phyloP scores from a whole-genome alignment of 2,329 filamentous ascomycete genomes.

The Byssoonygena ceratinophila region DNA sequence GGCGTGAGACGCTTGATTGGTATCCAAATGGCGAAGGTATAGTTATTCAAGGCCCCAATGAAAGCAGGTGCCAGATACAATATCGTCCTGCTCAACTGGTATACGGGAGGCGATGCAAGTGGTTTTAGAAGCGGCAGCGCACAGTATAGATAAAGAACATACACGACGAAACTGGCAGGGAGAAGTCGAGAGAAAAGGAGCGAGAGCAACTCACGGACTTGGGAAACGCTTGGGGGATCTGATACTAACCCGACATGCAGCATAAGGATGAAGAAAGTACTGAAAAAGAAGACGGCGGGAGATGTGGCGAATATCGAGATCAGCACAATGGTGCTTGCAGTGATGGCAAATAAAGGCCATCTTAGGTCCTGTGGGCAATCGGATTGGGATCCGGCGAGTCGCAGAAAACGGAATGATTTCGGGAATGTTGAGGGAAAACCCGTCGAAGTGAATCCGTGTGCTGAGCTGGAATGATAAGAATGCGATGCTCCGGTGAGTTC shows the following conservation, averaged over 20 bases:
- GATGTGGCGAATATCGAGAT: slow-evolving; percentile 74
- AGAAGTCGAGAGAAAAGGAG: slow-evolving; percentile 70
- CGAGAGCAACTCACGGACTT: slow-evolving; percentile 63
- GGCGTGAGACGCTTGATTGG: slow-evolving; percentile 85
- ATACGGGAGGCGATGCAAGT: slow-evolving; percentile 50
- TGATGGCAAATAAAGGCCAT: slow-evolving; percentile 75
- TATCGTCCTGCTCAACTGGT: slow-evolving; percentile 76
- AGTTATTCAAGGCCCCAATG: slow-evolving; percentile 85
- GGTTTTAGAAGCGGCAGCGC: slow-evolving; percentile 59
- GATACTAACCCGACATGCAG: slow-evolving; percentile 83
- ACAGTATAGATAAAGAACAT: slow-evolving; percentile 78
- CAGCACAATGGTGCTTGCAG: slow-evolving; percentile 64
- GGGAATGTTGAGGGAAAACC: slow-evolving; percentile 84
- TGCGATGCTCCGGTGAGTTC: slow-evolving; percentile 58
- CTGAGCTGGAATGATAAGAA: slow-evolving; percentile 52
- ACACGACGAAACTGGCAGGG: slow-evolving; percentile 76
- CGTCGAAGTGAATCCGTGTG: slow-evolving; percentile 66
- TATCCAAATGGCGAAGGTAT: slow-evolving; percentile 78
- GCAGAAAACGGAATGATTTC: slow-evolving; percentile 67
- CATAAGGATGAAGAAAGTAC: slow-evolving; percentile 70
- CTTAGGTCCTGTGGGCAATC: slow-evolving; percentile 66
- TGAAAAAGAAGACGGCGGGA: slow-evolving; percentile 73
- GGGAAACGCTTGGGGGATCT: slow-evolving; percentile 62
- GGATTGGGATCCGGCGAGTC: slow-evolving; percentile 41
- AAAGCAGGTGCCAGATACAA: slow-evolving; percentile 85